These are phyloP conservation scores for Dorcoceras hygrometricum DNA, from an alignment of 257 asterid species.

Conservation along the genomic window DNA sequence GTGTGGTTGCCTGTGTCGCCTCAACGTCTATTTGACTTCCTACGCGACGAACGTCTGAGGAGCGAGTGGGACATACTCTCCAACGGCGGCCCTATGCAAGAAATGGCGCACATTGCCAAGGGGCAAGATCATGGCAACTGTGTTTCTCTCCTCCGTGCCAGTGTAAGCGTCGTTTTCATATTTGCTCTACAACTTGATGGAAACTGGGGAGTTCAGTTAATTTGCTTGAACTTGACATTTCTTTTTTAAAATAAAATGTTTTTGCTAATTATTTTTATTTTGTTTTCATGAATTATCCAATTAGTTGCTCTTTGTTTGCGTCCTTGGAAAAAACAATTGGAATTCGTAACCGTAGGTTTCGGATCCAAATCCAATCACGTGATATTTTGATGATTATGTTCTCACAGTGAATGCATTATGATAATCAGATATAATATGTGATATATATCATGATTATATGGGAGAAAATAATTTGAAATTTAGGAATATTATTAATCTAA, in stretches of 20 bases:
- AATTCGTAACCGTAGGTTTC: too few relatives aligned
- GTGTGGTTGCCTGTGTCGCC: slow-evolving; percentile 86
- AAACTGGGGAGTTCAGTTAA: too few relatives aligned
- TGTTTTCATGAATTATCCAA: too few relatives aligned
- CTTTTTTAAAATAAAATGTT: too few relatives aligned
- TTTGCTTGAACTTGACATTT: too few relatives aligned
- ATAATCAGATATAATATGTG: too few relatives aligned
- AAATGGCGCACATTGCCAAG: slow-evolving; percentile 87
- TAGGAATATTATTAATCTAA: slow-evolving; percentile 35
- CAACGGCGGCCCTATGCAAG: slow-evolving; percentile 95
- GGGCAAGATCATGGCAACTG: slow-evolving; percentile 88
- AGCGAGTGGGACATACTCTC: slow-evolving; percentile 95
- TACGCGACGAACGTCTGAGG: slow-evolving; percentile 70
- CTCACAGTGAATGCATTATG: neutral
- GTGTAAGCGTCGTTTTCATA: slow-evolving; percentile 36
- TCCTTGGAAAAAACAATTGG: too few relatives aligned
- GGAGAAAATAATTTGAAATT: slow-evolving; percentile 38
- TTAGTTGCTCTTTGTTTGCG: too few relatives aligned
- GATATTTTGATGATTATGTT: slow-evolving; percentile 10
- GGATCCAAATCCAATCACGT: slow-evolving; percentile 4
- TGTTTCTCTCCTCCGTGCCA: slow-evolving; percentile 83
- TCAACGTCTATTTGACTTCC: slow-evolving; percentile 69
- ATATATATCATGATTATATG: slow-evolving; percentile 18
- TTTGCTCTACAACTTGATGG: too few relatives aligned
- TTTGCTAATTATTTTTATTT: too few relatives aligned